Conservation (phyloP, 768 basidiomycete species). For the Lactifluus echinatus region DNA sequence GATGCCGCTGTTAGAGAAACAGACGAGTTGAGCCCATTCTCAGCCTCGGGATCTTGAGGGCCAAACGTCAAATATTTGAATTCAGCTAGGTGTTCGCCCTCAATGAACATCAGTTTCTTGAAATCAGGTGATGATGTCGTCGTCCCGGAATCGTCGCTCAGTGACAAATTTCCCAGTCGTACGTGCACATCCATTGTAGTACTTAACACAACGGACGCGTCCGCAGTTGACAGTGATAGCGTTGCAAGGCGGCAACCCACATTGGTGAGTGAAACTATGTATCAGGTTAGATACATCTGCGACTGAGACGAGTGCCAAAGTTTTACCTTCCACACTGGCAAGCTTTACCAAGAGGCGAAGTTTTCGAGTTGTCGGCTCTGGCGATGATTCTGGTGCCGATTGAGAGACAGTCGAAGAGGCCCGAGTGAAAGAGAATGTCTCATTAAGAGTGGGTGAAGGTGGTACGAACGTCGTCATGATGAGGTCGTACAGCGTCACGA, state of each 20-base stretch:
- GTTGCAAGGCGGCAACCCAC: conserved; percentile 67
- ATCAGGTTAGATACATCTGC: neutral
- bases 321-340: conserved; percentile 70
- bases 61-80: conserved; percentile 92
- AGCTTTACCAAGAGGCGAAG: conserved; percentile 78
- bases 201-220: conserved; percentile 68
- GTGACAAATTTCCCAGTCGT: conserved; percentile 71
- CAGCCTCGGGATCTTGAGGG: conserved; percentile 51
- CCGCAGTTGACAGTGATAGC: conserved; percentile 81
- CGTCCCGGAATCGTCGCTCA: conserved; percentile 62
- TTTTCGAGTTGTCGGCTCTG: conserved; percentile 32
- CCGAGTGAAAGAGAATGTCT: conserved; percentile 1
- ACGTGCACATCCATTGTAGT: conserved; percentile 71
- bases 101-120: conserved; percentile 83
- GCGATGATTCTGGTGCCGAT: neutral
- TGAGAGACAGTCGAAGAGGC: neutral
- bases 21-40: conserved; percentile 75
- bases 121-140: conserved; percentile 53
- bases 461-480: conserved; percentile 95
- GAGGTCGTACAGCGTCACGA: conserved; percentile 89
- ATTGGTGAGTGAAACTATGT: conserved; percentile 68
- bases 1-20: conserved; percentile 82
- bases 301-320: neutral
- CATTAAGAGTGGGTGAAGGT: conserved; percentile 21
- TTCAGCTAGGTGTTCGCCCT: conserved; percentile 89